Conservation (phyloP, 2,329 filamentous ascomycete species). For the Cercospora canescens region DNA sequence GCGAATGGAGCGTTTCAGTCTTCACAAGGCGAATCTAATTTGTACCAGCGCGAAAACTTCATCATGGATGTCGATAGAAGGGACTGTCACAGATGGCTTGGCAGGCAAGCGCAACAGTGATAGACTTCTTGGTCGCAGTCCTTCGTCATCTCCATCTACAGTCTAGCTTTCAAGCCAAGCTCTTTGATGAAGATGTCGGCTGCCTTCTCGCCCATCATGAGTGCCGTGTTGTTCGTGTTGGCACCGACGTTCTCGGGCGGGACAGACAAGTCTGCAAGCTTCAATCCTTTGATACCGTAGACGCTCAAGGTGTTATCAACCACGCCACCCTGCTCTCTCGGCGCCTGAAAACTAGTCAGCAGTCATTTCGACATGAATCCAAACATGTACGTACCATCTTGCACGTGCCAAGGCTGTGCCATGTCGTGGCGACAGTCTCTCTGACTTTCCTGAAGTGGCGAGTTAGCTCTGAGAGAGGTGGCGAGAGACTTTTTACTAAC, state of each 20-base stretch:
- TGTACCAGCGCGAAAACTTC: neutral
- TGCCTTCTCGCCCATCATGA: conserved; percentile 44
- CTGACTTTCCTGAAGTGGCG: conserved; percentile 22
- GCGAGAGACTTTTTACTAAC: conserved; percentile 34
- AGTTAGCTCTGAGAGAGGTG: neutral
- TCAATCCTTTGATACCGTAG: conserved; percentile 41
- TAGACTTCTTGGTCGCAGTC: neutral
- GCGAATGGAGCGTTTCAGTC: neutral
- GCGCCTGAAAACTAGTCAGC: conserved; percentile 41
- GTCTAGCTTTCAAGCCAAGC: conserved; percentile 32
- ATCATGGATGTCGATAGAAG: neutral
- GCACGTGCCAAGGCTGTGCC: conserved; percentile 35
- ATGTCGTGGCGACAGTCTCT: conserved; percentile 41
- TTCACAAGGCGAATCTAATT: neutral
- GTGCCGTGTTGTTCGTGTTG: conserved; percentile 50
- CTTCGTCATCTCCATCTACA: conserved; percentile 1
- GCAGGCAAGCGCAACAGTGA: neutral
- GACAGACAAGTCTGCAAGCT: conserved; percentile 46
- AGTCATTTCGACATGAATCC: conserved; percentile 2
- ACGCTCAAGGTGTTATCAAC: conserved; percentile 42
- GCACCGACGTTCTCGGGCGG: conserved; percentile 45
- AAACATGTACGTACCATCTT: neutral
- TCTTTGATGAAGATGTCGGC: conserved; percentile 43
- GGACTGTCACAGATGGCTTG: neutral
- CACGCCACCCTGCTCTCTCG: conserved; percentile 39